Evolutionary conservation across 805 yeast genomes (phyloP).

Genomic region (Candida manassasensis): DNA sequence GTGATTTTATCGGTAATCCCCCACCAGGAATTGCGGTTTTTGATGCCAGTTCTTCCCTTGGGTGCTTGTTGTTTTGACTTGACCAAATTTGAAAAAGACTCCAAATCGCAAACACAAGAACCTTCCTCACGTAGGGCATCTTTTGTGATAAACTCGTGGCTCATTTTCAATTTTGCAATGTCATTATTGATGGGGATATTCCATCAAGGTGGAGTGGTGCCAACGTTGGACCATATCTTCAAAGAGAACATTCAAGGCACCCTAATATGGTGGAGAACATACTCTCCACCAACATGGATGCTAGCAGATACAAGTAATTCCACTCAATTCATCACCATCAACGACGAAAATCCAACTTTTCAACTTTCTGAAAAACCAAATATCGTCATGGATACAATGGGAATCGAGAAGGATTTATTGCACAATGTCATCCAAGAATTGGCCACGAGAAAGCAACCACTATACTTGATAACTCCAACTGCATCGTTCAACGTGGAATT

Average conservation of each 20-base stretch:
- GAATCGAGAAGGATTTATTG: constrained; percentile 29
- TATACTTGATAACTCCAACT: constrained; percentile 35
- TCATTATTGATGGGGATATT: constrained; percentile 68
- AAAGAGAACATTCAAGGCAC: constrained; percentile 23
- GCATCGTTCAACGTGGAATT: constrained; percentile 27
- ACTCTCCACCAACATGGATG: constrained; percentile 90
- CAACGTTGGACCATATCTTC: constrained; percentile 47
- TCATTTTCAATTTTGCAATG: constrained; percentile 56
- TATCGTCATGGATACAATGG: constrained; percentile 47
- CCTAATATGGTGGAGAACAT: constrained; percentile 89
- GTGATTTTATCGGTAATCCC: constrained; percentile 64
- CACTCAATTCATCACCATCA: constrained; percentile 13
- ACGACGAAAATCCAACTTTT: constrained; percentile 10
- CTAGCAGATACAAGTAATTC: constrained; percentile 29
- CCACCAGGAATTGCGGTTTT: constrained; percentile 91
- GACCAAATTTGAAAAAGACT: constrained; percentile 11
- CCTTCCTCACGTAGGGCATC: constrained; percentile 11
- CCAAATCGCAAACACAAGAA: neutral
- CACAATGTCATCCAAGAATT: constrained; percentile 13
- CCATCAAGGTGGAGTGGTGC: constrained; percentile 89
- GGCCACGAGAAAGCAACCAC: constrained; percentile 3
- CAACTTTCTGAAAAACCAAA: constrained; percentile 10
- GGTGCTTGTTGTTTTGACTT: constrained; percentile 54
- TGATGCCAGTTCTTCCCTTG: constrained; percentile 75
- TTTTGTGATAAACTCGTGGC: constrained; percentile 44